These are phyloP conservation scores for Apostasia ramifera DNA, from an alignment of 106 monocot genomes.

Conservation along the genomic window DNA sequence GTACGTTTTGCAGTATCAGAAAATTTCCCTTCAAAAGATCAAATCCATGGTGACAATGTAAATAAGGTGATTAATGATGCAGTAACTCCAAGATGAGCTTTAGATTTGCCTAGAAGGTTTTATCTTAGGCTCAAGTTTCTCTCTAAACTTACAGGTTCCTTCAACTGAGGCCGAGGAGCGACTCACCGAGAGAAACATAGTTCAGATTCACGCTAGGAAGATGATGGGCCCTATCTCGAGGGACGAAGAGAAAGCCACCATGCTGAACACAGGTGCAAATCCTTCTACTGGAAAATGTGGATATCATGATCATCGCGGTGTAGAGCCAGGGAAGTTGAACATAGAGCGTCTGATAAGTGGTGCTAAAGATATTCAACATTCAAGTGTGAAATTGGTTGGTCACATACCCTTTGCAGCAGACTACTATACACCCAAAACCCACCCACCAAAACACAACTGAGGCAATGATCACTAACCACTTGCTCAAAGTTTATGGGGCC, in stretches of 20 bases:
- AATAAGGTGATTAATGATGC: no score
- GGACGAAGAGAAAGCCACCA: neutral
- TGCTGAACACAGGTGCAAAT: conserved; percentile 17
- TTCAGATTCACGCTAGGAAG: neutral
- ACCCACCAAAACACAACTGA: conserved; percentile 39
- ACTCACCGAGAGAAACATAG: neutral
- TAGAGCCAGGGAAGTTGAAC: conserved; percentile 12
- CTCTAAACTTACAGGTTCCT: no score
- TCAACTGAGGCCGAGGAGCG: no score
- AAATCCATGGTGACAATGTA: no score
- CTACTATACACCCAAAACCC: conserved; percentile 23
- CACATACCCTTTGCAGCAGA: conserved; percentile 30
- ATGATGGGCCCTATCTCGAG: neutral
- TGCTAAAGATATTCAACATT: conserved; percentile 2
- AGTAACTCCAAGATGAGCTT: no score
- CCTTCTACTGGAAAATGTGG: conserved; percentile 15
- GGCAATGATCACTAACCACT: neutral
- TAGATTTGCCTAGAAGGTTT: no score
- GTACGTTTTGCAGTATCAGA: no score
- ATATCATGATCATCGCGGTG: neutral
- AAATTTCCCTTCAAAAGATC: no score
- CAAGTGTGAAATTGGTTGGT: conserved; percentile 11
- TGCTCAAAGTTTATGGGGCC: neutral
- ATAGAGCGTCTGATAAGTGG: conserved; percentile 15
- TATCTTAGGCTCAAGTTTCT: no score